Evolutionary conservation across 2,329 filamentous ascomycete species (phyloP).

Genomic region (Colletotrichum navitas): DNA sequence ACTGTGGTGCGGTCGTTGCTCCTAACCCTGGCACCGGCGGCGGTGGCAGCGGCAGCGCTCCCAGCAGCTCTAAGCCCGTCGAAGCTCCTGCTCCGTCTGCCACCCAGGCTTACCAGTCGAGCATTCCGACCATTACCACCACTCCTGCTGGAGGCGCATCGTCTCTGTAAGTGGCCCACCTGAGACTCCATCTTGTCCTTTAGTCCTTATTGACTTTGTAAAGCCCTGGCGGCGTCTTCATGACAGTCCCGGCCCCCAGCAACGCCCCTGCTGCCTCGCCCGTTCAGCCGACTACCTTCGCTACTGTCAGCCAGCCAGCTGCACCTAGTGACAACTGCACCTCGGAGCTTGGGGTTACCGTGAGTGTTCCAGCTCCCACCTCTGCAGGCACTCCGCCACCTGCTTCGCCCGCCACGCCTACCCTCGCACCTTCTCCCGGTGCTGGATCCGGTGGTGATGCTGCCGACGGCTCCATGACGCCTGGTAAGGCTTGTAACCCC

Average conservation of each 20-base stretch:
- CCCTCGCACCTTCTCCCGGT: constrained; percentile 3
- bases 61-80: constrained; percentile 15
- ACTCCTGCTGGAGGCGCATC: constrained; percentile 38
- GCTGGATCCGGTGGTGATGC: constrained; percentile 40
- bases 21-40: constrained; percentile 45
- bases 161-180: constrained; percentile 46
- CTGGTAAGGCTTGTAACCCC: constrained; percentile 60
- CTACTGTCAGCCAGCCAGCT: constrained; percentile 46
- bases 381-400: constrained; percentile 8
- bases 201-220: constrained; percentile 43
- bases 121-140: constrained; percentile 18
- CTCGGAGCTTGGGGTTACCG: background rate
- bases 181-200: background rate
- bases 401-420: constrained; percentile 10
- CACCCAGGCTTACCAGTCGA: constrained; percentile 15
- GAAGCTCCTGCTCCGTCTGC: constrained; percentile 44
- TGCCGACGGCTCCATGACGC: constrained; percentile 48
- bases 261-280: constrained; percentile 39
- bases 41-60: constrained; percentile 29
- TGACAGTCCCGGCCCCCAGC: constrained; percentile 49
- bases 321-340: constrained; percentile 39
- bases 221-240: constrained; percentile 59
- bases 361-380: constrained; percentile 22
- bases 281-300: constrained; percentile 44
- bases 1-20: constrained; percentile 53